phyloP scores from a whole-genome alignment of 192 early-diverging fungal species.

The Dispira simplex region DNA sequence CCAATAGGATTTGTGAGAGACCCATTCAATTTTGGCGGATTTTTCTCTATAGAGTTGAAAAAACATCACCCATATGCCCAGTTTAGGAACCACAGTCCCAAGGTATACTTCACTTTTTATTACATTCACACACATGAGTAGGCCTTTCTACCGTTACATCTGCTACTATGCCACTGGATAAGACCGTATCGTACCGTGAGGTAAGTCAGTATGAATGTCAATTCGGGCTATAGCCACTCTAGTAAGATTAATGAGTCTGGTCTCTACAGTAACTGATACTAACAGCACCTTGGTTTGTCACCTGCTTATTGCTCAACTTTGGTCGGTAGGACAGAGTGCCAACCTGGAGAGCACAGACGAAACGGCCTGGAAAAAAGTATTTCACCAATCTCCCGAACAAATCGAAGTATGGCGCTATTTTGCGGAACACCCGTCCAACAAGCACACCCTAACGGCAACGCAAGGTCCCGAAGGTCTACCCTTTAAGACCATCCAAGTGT shows the following conservation, averaged over 20 bases:
- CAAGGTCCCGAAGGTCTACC: background rate
- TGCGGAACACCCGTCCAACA: background rate
- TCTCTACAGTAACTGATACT: background rate
- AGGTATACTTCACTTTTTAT: too few species aligned
- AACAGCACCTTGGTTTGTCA: background rate
- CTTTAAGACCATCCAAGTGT: background rate
- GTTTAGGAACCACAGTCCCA: too few species aligned
- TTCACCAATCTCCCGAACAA: background rate
- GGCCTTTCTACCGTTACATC: background rate
- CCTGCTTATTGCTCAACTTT: background rate
- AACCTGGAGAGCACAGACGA: background rate
- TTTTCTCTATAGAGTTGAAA: too few species aligned
- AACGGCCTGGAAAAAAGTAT: background rate
- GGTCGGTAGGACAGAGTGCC: background rate
- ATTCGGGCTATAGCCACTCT: background rate
- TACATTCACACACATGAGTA: too few species aligned
- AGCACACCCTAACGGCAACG: background rate
- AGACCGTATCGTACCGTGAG: background rate
- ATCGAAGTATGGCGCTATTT: conserved; percentile 1
- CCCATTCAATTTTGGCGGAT: too few species aligned
- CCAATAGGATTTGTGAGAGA: too few species aligned
- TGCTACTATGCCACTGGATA: background rate
- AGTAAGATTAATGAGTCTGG: background rate
- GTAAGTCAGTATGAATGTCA: background rate
- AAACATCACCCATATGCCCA: too few species aligned